Conservation (phyloP, 2,329 filamentous ascomycete genomes). For the Exophiala sideris region DNA sequence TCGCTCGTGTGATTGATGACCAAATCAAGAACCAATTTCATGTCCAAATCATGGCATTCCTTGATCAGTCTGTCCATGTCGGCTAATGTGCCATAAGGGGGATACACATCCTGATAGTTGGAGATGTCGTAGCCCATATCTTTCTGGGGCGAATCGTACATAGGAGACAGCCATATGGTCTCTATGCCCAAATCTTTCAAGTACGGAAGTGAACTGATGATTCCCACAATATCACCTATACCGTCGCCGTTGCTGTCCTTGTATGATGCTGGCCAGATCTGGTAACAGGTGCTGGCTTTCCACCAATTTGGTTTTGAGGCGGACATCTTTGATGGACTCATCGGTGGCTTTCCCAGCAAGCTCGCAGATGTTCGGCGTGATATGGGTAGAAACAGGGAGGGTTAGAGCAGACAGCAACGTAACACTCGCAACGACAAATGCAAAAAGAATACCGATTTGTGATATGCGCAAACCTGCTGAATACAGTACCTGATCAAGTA, state of each 20-base stretch:
- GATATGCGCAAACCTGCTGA: too few relatives aligned
- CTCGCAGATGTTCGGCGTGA: too few relatives aligned
- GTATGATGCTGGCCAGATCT: slow-evolving; percentile 35
- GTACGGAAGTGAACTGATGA: slow-evolving; percentile 34
- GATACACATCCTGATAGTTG: slow-evolving; percentile 64
- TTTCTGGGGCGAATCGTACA: slow-evolving; percentile 60
- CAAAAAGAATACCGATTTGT: too few relatives aligned
- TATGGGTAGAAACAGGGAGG: not conserved
- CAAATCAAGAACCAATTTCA: slow-evolving; percentile 70
- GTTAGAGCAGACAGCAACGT: too few relatives aligned
- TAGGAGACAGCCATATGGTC: slow-evolving; percentile 48
- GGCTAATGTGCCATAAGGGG: slow-evolving; percentile 62
- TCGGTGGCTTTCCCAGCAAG: not conserved
- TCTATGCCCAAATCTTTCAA: slow-evolving; percentile 34
- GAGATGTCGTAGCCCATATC: slow-evolving; percentile 69
- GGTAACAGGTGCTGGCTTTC: slow-evolving; percentile 29
- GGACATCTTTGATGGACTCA: slow-evolving; percentile 9
- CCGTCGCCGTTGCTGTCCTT: slow-evolving; percentile 37
- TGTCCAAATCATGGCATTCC: slow-evolving; percentile 59
- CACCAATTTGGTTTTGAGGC: slow-evolving; percentile 24
- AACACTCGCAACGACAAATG: too few relatives aligned
- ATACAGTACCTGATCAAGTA: too few relatives aligned
- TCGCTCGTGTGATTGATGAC: slow-evolving; percentile 73
- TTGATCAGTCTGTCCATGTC: slow-evolving; percentile 63
- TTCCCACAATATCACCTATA: slow-evolving; percentile 34